phyloP scores from a whole-genome alignment of 2,329 filamentous ascomycete species.

The Talaromyces sp. region DNA sequence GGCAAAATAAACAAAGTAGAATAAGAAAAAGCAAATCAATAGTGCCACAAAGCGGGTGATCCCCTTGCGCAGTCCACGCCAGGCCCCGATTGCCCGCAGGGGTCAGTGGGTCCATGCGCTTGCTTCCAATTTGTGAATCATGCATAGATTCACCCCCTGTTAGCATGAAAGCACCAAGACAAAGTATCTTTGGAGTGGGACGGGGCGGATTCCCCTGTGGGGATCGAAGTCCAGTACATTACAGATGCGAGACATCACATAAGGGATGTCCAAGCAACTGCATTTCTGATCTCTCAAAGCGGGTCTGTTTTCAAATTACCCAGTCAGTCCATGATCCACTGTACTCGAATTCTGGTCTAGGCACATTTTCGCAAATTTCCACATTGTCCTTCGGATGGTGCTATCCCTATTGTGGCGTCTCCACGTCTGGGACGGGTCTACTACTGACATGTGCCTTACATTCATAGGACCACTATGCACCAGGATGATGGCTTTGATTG shows the following conservation, averaged over 20 bases:
- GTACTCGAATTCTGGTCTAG: background rate
- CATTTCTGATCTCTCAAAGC: constrained; percentile 12
- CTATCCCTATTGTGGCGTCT: constrained; percentile 21
- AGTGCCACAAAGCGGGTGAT: constrained; percentile 7
- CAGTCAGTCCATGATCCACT: constrained; percentile 17
- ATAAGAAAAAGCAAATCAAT: constrained; percentile 7
- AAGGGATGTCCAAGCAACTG: constrained; percentile 17
- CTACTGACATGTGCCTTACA: constrained; percentile 31
- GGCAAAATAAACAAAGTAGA: background rate
- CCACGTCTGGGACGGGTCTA: constrained; percentile 15
- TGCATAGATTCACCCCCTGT: constrained; percentile 13
- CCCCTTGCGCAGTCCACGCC: constrained; percentile 9
- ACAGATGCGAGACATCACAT: constrained; percentile 26
- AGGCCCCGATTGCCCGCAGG: constrained; percentile 4
- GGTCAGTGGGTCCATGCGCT: constrained; percentile 16
- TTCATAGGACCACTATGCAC: constrained; percentile 22
- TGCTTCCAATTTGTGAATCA: constrained; percentile 16
- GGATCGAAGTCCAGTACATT: background rate
- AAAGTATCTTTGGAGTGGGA: background rate
- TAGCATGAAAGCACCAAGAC: background rate
- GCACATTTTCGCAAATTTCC: background rate
- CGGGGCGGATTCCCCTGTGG: constrained; percentile 1
- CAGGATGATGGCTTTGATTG: constrained; percentile 19
- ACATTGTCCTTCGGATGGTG: constrained; percentile 1
- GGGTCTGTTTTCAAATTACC: constrained; percentile 17